Evolutionary conservation across 2,329 filamentous ascomycete species (phyloP), one percentile per base, ranked within the genome.

Genomic region (Knufia fluminis): DNA sequence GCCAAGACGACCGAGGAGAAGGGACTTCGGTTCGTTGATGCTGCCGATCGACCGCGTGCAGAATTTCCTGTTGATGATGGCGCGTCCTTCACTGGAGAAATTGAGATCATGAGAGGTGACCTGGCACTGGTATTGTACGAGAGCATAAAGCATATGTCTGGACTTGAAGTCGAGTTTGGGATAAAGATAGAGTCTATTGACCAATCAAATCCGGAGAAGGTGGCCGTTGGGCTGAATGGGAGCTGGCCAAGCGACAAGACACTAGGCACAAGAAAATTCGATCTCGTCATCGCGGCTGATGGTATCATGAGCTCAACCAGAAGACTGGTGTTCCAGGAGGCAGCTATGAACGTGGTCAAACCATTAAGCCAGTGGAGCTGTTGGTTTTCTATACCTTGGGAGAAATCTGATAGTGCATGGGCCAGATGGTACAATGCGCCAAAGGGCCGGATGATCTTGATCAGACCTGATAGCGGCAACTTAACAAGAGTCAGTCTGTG

Each of bases 71-170:
- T 28, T 12, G 26, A 12, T 12, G 26, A 12, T 12, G 26, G 26
- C 26, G 12, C 12, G 6, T 6, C 6, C 12, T 12, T 12, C 6
- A 28, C 26, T 12, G 26, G 26, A 28, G 26, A 6, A 6, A 6
- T 28, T 12, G 77, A 79, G 60, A 78, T 80, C 42, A 71, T 79
- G 68, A 64, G 77, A 7, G 75, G 73, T 0, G 73, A 78, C 47
- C 54, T 80, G 24, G 71, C 68, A 10, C 58, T 56, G 1, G 55
- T 79, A 1, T 50, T 79, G 0, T 67, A 73, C 39, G 59, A 63
- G 20, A 22, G 14, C 14, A 49, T 51, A 3, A 54, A 50, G 3
- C 58, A 61, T 32, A 53, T 60, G 1, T 58, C 57, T 0, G 55
- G 57, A 16, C 68, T 66, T 49, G 22, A 4, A 7, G 12, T 19